Percentiles rank a stretch among this genome's conserved stretches.
Conservation (phyloP, 306 rosid species). For the Begonia fuchsioides region DNA sequence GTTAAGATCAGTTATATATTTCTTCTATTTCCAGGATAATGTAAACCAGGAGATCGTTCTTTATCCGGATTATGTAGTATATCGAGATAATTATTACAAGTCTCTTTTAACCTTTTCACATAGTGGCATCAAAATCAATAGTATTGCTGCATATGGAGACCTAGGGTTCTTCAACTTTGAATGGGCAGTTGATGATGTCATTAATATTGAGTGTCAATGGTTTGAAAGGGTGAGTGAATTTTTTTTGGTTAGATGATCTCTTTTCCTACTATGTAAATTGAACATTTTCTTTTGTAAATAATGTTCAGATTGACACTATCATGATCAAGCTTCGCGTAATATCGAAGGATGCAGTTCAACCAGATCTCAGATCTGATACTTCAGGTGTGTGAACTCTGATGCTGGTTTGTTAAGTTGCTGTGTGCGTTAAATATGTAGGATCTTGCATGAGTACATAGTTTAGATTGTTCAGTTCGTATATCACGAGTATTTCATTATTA, state of each 20-base stretch:
- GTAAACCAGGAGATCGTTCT: constrained; percentile 42
- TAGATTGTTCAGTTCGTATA: not conserved
- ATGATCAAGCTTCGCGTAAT: constrained; percentile 43
- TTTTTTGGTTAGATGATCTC: too few species aligned
- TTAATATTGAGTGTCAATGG: constrained; percentile 42
- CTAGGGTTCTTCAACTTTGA: constrained; percentile 39
- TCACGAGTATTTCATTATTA: not conserved
- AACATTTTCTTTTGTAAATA: constrained; percentile 18
- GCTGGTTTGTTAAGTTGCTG: constrained; percentile 4
- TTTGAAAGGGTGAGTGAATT: constrained; percentile 47
- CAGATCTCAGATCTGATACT: constrained; percentile 21
- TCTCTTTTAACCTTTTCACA: constrained; percentile 49
- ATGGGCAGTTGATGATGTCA: constrained; percentile 54
- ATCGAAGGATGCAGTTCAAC: constrained; percentile 30
- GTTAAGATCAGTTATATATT: constrained; percentile 8
- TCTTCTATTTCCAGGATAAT: constrained; percentile 46
- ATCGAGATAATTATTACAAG: constrained; percentile 48
- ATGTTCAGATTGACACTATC: constrained; percentile 44
- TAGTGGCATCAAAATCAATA: constrained; percentile 43
- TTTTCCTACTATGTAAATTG: too few species aligned
- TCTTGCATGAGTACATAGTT: not conserved
- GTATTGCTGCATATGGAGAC: constrained; percentile 26
- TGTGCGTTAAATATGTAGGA: not conserved
- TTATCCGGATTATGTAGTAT: constrained; percentile 64
- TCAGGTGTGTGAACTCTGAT: constrained; percentile 41